Evolutionary conservation across 257 asterid species (phyloP), one percentile per base, ranked within the genome.

Genomic region (Solanum stenotomum): DNA sequence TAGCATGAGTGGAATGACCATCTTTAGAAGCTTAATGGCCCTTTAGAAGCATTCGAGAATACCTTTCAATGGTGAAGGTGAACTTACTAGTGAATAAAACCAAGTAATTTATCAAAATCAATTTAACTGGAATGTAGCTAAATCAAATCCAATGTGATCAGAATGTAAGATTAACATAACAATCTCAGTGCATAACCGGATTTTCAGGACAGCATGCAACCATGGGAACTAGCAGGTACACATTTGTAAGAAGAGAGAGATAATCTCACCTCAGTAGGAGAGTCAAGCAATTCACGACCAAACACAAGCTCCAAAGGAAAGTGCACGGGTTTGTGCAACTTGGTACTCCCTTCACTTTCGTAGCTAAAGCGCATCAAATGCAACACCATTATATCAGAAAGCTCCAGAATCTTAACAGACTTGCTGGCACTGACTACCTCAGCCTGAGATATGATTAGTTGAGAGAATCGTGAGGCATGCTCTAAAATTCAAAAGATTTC

Each of bases 301-400:
- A 95, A 87, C 84, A 92, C 92, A 82, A 95, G 94, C 92, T 94
- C 97, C 93, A 94, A 87, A 9, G 98, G 98, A 75, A 95, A 95
- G 89, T 84, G 94, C 87, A 95, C 94, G 75, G 94, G 89, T 88
- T 94, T 94, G 91, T 93, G 95, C 92, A 95, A 89, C 87, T 95
- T 95, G 67, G 95, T 93, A 92, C 98, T 92, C 88, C 97, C 94
- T 90, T 93, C 92, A 71, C 95, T 92, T 87, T 94, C 98, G n/a
- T 93, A 95, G 93, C 94, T 94, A 92, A 95, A 95, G 63, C 98
- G 96, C 98, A 94, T 94, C 91, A 95, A 87, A 87, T 95, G 98
- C 92, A 95, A 91, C 88, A 95, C 92, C 96, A 95, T 91, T 88
- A 95, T 90, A 90, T 94, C 93, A 74, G 98, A 90, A 74, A 94